Conservation (phyloP, 2,329 filamentous ascomycete species). For the Clathrospora elynae region DNA sequence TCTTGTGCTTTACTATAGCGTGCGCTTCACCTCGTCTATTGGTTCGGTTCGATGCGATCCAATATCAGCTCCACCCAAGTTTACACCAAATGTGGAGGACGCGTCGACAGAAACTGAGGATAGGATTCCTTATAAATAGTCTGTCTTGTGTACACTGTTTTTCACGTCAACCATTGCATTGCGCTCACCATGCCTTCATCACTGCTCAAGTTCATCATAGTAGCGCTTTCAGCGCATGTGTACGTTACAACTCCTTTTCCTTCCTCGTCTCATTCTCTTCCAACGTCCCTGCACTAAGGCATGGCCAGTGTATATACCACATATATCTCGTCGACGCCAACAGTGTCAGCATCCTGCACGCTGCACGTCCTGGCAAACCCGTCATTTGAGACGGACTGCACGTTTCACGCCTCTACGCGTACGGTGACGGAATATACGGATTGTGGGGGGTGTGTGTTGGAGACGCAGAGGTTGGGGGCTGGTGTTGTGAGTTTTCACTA, state of each 20-base stretch:
- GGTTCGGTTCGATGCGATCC: no score
- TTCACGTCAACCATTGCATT: background rate
- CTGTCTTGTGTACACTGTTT: background rate
- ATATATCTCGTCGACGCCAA: background rate
- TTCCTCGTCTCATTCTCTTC: no score
- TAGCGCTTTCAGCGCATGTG: conserved; percentile 3
- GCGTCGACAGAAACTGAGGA: no score
- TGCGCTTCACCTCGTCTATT: no score
- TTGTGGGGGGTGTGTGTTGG: conserved; percentile 33
- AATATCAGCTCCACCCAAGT: no score
- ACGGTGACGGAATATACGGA: conserved; percentile 36
- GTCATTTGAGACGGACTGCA: conserved; percentile 26
- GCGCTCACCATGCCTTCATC: background rate
- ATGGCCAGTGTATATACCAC: background rate
- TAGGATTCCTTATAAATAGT: no score
- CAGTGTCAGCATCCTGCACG: conserved; percentile 22
- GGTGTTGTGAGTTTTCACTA: conserved; percentile 29
- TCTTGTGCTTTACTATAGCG: no score
- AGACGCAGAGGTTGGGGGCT: conserved; percentile 24
- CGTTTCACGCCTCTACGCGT: conserved; percentile 27
- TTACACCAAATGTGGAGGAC: no score
- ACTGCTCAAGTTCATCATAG: conserved; percentile 1
- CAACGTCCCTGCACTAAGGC: background rate
- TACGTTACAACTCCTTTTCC: no score
- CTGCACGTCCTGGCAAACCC: conserved; percentile 25